Base-by-base conservation (phyloP, 2,329 filamentous ascomycete species). In the Escovopsis sp. region DNA sequence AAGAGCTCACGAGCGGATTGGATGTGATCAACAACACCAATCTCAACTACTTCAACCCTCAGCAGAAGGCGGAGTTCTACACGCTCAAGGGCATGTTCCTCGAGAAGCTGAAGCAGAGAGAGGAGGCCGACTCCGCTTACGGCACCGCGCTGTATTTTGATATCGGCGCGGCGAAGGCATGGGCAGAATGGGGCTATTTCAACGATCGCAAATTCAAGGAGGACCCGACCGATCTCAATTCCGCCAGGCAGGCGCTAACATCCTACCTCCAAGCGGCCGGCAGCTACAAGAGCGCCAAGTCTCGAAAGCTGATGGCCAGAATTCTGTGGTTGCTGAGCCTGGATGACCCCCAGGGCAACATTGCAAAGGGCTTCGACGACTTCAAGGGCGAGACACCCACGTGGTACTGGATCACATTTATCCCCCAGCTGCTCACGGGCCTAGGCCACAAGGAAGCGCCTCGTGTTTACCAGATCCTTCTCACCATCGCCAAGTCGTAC, bases 21-120 rank as follows among this genome's bases (percentile, higher is more conserved):
- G 90, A 99, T 51, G 90, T 99, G 3, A 99, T 99, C 56, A 98
- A 98, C 59, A 99, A 98, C 48, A 99, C 90, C 26, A 98, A 99
- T 48, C 73, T 99, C 38, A 94, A 93, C 56, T 98, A 98, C 63
- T 98, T 98, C 57, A 92, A 86, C 41, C 72, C 80, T 3, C 80
- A 87, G 50, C 90, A 98, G 56, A 98, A 98, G 60, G 90, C 90
- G 8, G 90, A 98, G 55, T 98, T 98, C 60, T 98, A 94, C 64
- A 98, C 90, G 0, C 71, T 98, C 36, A 98, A 98, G 68, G 90
- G 90, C 41, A 98, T 98, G 90, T 98, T 98, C 66, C 65, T 96
- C 31, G 90, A 92, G 53, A 94, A 94, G 56, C 70, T 98, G 9
- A 78, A 78, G 38, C 82, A 94, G 48, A 86, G 86, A 53, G 79